phyloP scores from a whole-genome alignment of 192 early-diverging fungal species.

The Backusella morwellensis region DNA sequence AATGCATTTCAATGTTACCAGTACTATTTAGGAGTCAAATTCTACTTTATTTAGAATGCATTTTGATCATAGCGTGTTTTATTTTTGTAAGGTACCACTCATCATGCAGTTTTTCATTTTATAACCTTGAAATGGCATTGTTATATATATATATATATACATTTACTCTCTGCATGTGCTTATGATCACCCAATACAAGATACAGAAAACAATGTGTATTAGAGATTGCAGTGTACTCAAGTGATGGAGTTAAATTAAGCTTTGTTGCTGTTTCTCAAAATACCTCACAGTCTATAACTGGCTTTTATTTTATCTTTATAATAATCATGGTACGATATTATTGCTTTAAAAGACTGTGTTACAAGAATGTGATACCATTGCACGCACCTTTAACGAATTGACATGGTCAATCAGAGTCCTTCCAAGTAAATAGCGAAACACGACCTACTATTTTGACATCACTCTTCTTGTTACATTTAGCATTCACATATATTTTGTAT shows the following conservation, averaged over 20 bases:
- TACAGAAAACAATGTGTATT: not conserved
- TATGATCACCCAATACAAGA: not conserved
- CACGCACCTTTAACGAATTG: too few species aligned
- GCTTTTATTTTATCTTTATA: not conserved
- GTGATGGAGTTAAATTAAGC: not conserved
- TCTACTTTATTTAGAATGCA: not conserved
- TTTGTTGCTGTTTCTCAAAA: not conserved
- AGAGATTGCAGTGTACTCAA: not conserved
- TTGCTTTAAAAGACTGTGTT: too few species aligned
- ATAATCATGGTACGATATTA: not conserved
- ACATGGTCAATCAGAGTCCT: too few species aligned
- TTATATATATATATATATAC: not conserved
- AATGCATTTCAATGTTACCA: not conserved
- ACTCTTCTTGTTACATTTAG: too few species aligned
- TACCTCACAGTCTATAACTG: not conserved
- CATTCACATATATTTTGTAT: too few species aligned
- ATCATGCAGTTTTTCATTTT: not conserved
- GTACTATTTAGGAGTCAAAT: not conserved
- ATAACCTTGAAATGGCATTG: not conserved
- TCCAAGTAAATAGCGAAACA: too few species aligned
- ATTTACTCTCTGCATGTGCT: too few species aligned
- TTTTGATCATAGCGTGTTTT: not conserved
- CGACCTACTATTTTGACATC: too few species aligned
- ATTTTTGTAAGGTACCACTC: not conserved
- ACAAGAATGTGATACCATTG: too few species aligned